Conservation (phyloP, 1,139 yeast species). For the Scheffersomyces insectosa region DNA sequence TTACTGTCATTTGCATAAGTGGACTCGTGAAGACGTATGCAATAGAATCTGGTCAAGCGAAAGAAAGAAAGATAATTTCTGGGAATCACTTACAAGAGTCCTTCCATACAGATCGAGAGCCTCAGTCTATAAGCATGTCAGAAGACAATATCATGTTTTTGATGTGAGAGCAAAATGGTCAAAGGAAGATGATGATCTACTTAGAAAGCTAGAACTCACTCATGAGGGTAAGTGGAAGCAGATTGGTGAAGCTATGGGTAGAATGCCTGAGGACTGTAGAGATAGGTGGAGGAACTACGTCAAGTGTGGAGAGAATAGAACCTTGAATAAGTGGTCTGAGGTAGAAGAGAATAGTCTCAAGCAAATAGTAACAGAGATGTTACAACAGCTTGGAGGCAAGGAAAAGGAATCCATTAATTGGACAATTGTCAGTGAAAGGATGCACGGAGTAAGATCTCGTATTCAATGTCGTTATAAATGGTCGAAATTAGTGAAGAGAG, state of each 20-base stretch:
- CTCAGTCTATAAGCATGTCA: constrained; percentile 85
- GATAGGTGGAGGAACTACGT: constrained; percentile 95
- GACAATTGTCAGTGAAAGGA: constrained; percentile 85
- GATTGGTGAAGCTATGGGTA: constrained; percentile 72
- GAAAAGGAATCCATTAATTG: constrained; percentile 58
- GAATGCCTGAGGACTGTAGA: constrained; percentile 98
- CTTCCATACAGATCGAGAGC: constrained; percentile 85
- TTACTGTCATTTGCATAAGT: constrained; percentile 60
- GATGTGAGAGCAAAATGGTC: constrained; percentile 90
- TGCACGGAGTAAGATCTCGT: constrained; percentile 86
- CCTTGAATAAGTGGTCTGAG: constrained; percentile 73
- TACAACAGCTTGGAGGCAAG: constrained; percentile 15
- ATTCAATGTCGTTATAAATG: constrained; percentile 95
- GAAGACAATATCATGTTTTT: constrained; percentile 85
- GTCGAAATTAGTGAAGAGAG: constrained; percentile 74
- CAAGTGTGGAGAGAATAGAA: constrained; percentile 79
- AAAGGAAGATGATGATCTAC: constrained; percentile 68
- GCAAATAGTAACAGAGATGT: constrained; percentile 52
- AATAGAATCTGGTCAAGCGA: constrained; percentile 86
- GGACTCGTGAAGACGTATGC: constrained; percentile 70
- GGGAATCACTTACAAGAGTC: constrained; percentile 79
- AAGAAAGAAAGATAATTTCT: constrained; percentile 80
- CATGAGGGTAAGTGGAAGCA: constrained; percentile 84
- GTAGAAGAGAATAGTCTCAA: constrained; percentile 69
- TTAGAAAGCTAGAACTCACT: constrained; percentile 62